Base-by-base conservation (phyloP, 805 yeast species). In the Lipomyces oligophaga region DNA sequence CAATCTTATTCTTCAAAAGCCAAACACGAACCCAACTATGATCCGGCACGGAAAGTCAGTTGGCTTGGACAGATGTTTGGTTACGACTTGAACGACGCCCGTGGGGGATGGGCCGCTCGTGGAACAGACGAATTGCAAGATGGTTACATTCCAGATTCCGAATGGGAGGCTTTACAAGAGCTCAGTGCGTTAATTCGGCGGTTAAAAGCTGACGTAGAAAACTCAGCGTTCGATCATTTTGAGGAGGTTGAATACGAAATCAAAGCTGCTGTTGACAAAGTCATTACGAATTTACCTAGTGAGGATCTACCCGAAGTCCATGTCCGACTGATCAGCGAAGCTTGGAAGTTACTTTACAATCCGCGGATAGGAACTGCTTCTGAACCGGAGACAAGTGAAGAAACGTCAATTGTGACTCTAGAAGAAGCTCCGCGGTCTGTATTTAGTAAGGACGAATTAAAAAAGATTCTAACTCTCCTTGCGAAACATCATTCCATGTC, bases 101-200 rank as follows among this genome's bases (percentile, higher is more conserved):
- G n/a, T n/a, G n/a, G n/a, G n/a, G n/a, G n/a, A n/a, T n/a, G n/a
- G n/a, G n/a, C n/a, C n/a, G n/a, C n/a, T n/a, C n/a, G n/a, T n/a
- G n/a, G n/a, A n/a, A n/a, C n/a, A n/a, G 37, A 27, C 27, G 41
- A 10, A 4, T 15, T 26, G n/a, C 15, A 34, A 7, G 35, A 38
- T 8, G 52, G 40, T 11, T 49, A 51, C 37, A 40, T 40, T 19
- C 55, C 56, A 5, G 50, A 52, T 30, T 42, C 45, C 4, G 56
- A 52, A 28, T 52, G 56, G 56, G 56, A 52, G 33, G 31, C 42
- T 6, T 19, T 52, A 15, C 56, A 52, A 30, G 24, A 13, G n/a
- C 27, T 52, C 37, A 49, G 56, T 22, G 38, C 18, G 21, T 26
- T 52, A 2, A 45, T 52, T 21, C 49, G 56, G 15, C 34, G 25